These are phyloP conservation scores for Herpetospermum pedunculosum DNA, from an alignment of 306 rosid species.

Conservation along the genomic window DNA sequence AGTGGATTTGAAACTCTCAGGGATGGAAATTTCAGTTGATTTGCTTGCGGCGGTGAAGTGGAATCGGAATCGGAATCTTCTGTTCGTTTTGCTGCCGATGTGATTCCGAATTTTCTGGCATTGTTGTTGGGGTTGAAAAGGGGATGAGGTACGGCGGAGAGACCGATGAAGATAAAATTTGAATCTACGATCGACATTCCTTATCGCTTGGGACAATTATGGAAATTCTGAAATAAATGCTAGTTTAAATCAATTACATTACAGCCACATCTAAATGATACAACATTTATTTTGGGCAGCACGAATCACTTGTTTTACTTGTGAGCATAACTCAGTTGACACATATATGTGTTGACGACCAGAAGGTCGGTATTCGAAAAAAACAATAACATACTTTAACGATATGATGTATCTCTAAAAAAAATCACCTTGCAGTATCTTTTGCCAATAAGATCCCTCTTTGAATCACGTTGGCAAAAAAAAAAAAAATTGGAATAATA, in stretches of 20 bases:
- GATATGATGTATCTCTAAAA: too few relatives aligned
- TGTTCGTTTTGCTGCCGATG: constrained; percentile 31
- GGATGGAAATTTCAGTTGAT: constrained; percentile 11
- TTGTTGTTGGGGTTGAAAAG: constrained; percentile 16
- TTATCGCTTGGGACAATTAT: neutral
- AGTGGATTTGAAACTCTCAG: constrained; percentile 28
- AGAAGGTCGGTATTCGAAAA: too few relatives aligned
- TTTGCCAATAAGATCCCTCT: too few relatives aligned
- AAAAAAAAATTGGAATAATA: too few relatives aligned
- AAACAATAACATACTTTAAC: too few relatives aligned
- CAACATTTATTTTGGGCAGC: too few relatives aligned
- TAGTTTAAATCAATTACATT: neutral
- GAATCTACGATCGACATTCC: constrained; percentile 25
- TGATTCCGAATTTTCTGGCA: constrained; percentile 16
- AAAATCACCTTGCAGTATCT: too few relatives aligned
- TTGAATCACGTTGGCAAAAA: too few relatives aligned
- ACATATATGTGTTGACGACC: too few relatives aligned
- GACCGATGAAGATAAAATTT: constrained; percentile 19
- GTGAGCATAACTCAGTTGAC: too few relatives aligned
- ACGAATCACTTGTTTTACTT: too few relatives aligned
- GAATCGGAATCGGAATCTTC: constrained; percentile 24
- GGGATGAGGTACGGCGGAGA: constrained; percentile 9
- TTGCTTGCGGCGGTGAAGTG: constrained; percentile 9
- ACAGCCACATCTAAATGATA: neutral
- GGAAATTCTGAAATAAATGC: neutral